Evolutionary conservation across 192 early-diverging fungal genomes (phyloP), one percentile per base, ranked within the genome.

Genomic region (Coemansia sp.): DNA sequence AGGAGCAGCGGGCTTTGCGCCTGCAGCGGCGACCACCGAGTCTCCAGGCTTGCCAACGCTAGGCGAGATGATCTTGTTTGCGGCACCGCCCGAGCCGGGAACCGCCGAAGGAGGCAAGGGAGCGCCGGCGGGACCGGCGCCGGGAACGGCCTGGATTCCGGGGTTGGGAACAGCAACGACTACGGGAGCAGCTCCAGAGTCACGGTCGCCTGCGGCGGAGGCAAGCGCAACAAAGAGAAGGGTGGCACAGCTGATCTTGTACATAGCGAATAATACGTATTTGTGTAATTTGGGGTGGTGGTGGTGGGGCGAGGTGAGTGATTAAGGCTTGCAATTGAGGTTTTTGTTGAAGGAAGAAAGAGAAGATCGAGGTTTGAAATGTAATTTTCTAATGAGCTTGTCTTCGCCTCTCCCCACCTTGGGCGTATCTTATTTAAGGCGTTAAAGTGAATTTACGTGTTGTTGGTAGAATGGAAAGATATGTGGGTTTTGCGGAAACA

Each of bases 151-250:
- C 14, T 59, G 63, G 6, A 53, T 53, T 2, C 23, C 51, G 2
- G 53, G 60, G 21, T 66, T 66, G 36, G 64, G 60, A 14, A 60
- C 38, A 2, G 66, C 70, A 24, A 64, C 70, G 7, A 69, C 67
- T 6, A 68, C 56, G n/a, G 65, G 64, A 1, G 63, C 52, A n/a
- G 58, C 44, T 14, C 49, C 59, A 9, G 51, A 23, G 7, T 66
- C 63, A 34, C 51, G 63, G 16, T 77, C 67, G 20, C 39, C 33
- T 12, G 68, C 76, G 5, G 70, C 70, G 18, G 51, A 34, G 0
- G 57, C 76, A 52, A 67, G 45, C 4, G 67, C 39, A 26, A 61
- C 76, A 34, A 72, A 59, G n/a, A 77, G 58, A 60, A 77, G 58
- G 49, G 30, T 30, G 30, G 55, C 49, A 61, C 63, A 23, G 41